Evolutionary conservation across 345 rosid species (phyloP).

Genomic region (Rhodamnia argentea): DNA sequence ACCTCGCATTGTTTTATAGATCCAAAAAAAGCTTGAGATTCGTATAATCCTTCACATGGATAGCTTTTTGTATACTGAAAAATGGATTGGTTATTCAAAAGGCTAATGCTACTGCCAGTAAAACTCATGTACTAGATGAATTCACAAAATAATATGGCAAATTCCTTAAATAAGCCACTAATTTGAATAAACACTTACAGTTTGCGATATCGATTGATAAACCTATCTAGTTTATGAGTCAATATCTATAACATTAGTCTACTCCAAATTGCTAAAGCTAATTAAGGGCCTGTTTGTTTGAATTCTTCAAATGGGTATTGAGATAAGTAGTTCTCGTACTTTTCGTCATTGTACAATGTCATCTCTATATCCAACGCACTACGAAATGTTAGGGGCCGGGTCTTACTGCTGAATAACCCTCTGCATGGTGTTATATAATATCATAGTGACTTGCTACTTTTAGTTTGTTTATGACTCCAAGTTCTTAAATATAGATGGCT

Average conservation of each 20-base stretch:
- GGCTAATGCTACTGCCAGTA: neutral
- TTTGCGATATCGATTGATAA: neutral
- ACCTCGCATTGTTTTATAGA: neutral
- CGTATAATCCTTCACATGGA: neutral
- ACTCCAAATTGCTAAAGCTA: neutral
- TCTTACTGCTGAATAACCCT: neutral
- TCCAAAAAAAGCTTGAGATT: neutral
- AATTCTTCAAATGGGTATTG: neutral
- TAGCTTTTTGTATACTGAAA: neutral
- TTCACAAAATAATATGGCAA: neutral
- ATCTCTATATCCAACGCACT: neutral
- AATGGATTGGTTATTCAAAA: neutral
- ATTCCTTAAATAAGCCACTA: neutral
- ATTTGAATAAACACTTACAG: neutral
- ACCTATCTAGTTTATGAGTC: neutral
- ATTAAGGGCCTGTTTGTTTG: neutral
- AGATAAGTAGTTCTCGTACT: neutral
- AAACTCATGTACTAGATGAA: neutral
- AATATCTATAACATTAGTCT: neutral
- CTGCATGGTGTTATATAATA: neutral
- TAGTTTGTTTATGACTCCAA: neutral
- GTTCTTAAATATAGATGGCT: neutral
- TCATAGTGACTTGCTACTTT: neutral
- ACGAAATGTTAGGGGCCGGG: neutral
- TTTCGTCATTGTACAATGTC: neutral